Evolutionary conservation across 106 monocot species (phyloP), one percentile per base, ranked within the genome.

Genomic region (Apostasia shenzhenica): DNA sequence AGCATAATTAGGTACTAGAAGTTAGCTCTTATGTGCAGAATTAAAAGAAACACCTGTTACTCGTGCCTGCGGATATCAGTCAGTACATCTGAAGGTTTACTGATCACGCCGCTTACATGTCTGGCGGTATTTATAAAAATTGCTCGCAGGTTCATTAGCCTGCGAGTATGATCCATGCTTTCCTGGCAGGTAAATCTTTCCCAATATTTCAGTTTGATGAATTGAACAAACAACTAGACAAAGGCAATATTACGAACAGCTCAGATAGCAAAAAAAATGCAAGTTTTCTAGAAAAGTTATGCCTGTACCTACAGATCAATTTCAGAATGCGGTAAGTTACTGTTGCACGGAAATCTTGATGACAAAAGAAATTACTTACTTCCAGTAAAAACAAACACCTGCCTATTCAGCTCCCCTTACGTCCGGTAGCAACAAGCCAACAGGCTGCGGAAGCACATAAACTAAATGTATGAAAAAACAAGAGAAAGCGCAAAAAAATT

Each of bases 1-100:
- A 62, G 3, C 45, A 43, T 52, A 59, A 61, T 14, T 64, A 54
- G 46, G 42, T 14, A 54, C 73, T 64, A 45, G 45, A 37, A 53
- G 14, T 37, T 54, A 53, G 47, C 53, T 53, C 14, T 65, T 47
- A 14, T 46, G 47, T 5, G 14, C 64, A 42, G 14, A n/a, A 14
- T 14, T 10, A 65, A 45, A 1, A 14, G n/a, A 65, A 37, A 65
- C 3, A 5, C 2, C n/a, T 26, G 26, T 47, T 48, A 48, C 8
- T 46, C 6, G 64, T 65, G 6, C 13, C 11, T 14, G 6, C 12
- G 6, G 54, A 51, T 61, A 54, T 42, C 1, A 44, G 2, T 63
- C 63, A 72, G 41, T 1, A 43, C 5, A 54, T 43, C 1, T 2
- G 40, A 2, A 58, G 37, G 5, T 48, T 48, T 57, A 42, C 47